These are phyloP conservation scores for Monosporascus ibericus DNA, from an alignment of 2,329 filamentous ascomycete genomes.

Conservation along the genomic window DNA sequence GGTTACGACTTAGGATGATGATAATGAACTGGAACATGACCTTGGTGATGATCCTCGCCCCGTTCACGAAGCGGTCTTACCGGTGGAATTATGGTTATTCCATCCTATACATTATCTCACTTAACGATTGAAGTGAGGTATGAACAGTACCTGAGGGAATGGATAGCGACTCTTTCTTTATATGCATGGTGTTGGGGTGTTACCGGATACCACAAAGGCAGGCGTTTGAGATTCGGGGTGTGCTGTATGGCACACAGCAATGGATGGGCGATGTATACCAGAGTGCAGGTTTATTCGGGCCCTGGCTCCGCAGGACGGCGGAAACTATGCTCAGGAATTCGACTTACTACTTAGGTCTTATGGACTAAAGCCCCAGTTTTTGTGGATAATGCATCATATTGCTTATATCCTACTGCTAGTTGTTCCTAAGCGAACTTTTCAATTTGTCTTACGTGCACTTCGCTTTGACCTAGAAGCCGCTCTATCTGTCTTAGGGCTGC, in stretches of 20 bases:
- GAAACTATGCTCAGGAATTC: no score
- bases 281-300: not conserved
- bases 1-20: conserved; percentile 39
- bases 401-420: no score
- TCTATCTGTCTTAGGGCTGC: no score
- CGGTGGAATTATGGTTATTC: not conserved
- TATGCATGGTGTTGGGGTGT: not conserved
- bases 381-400: no score
- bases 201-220: not conserved
- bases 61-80: not conserved
- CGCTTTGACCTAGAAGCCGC: no score
- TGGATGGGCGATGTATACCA: not conserved
- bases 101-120: not conserved
- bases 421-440: no score
- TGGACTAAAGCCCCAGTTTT: no score
- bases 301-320: no score
- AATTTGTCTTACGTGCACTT: no score
- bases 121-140: not conserved
- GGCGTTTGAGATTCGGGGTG: not conserved
- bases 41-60: not conserved
- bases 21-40: not conserved
- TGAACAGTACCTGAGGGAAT: not conserved
- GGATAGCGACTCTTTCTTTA: not conserved
- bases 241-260: not conserved
- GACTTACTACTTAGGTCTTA: no score